Evolutionary conservation across 139 green algal genomes (phyloP).

Genomic region (Ulvella scutata): DNA sequence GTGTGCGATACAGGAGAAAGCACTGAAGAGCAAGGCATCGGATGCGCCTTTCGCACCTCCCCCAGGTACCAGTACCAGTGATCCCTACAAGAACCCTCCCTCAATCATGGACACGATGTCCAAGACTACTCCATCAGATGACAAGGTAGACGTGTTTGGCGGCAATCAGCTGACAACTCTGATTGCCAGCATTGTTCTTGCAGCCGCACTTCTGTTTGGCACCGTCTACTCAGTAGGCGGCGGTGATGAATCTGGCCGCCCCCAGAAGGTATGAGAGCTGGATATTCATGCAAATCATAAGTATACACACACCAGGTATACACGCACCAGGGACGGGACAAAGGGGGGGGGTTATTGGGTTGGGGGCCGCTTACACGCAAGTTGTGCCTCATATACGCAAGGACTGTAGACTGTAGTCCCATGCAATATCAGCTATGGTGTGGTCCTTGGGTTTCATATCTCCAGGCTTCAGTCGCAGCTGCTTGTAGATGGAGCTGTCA

Average conservation of each 20-base stretch:
- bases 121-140: background rate
- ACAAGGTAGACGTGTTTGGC: background rate
- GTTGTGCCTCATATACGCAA: too few relatives aligned
- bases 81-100: background rate
- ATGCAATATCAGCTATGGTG: too few relatives aligned
- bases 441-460: background rate
- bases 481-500: background rate
- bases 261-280: background rate
- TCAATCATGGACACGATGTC: background rate
- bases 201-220: background rate
- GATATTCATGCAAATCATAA: background rate
- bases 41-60: background rate
- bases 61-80: background rate
- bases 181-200: background rate
- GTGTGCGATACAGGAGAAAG: background rate
- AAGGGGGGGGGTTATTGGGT: too few relatives aligned
- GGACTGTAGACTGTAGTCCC: too few relatives aligned
- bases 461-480: background rate
- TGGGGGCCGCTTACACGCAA: too few relatives aligned
- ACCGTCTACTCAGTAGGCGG: background rate
- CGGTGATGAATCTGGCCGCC: background rate
- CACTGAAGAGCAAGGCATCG: background rate
- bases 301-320: too few relatives aligned
- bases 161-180: background rate
- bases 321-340: too few relatives aligned